Conservation (phyloP, 192 early-diverging fungal species). For the Coemansia sp. region DNA sequence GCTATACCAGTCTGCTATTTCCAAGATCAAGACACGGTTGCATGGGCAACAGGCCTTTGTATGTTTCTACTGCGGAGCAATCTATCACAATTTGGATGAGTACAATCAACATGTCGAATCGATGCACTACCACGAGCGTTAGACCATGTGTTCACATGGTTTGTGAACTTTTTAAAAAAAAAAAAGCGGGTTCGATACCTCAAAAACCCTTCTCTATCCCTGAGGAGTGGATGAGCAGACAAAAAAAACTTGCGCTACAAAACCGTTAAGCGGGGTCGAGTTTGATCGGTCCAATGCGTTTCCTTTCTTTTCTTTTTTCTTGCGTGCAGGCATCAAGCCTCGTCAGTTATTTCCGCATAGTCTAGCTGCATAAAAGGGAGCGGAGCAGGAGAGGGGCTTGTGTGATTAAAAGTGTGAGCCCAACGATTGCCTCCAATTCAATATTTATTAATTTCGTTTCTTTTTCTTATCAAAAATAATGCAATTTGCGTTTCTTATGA, state of each 20-base stretch:
- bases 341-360: background rate
- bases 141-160: conserved; percentile 1
- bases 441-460: too few relatives aligned
- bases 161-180: background rate
- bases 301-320: conserved; percentile 6
- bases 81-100: conserved; percentile 42
- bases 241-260: too few relatives aligned
- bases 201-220: too few relatives aligned
- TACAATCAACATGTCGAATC: conserved; percentile 52
- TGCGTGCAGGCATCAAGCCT: background rate
- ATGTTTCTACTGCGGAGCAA: conserved; percentile 53
- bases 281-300: background rate
- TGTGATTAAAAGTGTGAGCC: too few relatives aligned
- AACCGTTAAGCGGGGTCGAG: background rate
- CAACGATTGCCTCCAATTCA: too few relatives aligned
- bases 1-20: conserved; percentile 15
- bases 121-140: conserved; percentile 50
- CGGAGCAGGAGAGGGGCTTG: too few relatives aligned
- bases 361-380: background rate
- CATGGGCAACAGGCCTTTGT: conserved; percentile 42
- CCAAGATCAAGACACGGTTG: conserved; percentile 31
- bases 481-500: too few relatives aligned
- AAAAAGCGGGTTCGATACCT: too few relatives aligned
- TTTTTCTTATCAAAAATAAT: too few relatives aligned
- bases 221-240: too few relatives aligned